Base-by-base conservation (phyloP, 371 early-diverging fungal species). In the Furculomyces boomerangus region DNA sequence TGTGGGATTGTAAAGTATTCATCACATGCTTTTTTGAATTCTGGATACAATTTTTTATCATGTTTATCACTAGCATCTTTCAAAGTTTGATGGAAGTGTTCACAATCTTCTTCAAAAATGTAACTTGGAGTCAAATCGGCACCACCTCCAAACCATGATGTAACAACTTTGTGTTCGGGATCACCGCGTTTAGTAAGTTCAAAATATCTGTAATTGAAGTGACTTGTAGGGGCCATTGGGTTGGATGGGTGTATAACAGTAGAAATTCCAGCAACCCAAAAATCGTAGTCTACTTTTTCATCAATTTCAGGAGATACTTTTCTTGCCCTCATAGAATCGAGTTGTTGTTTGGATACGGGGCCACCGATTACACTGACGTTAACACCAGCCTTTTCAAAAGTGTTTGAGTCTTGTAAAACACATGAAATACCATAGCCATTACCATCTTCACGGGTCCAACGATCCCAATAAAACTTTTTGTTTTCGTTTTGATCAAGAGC, bases 191-290 rank as follows among this genome's bases (percentile, higher is more conserved):
- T 57, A 59, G 72, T 74, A n/a, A 88, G 72, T 58, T 97, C 96
- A 77, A 97, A 94, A 64, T 95, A 94, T 16, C 98, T 80, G 68
- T 92, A 97, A 71, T 97, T 97, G 67, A 88, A 71, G 60, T 97
- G 98, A 2, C 88, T 84, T 0, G 98, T 97, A 1, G 98, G 96
- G 0, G 87, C 90, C 60, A 84, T 77, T 16, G 96, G 98, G 68
- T 94, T 97, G 63, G 81, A 78, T 22, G 95, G 93, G 56, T 97
- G 96, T 64, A 93, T 78, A 31, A 97, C 94, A 41, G 88, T 73
- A 1, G 85, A 84, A 45, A 94, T 83, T 2, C 95, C 95, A 0
- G 93, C 86, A 1, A 84, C 96, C 77, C 29, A 80, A 80, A 59
- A 71, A 50, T 58, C 63, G 30, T 58, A 62, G 35, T 74, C 66